Evolutionary conservation across 192 early-diverging fungal genomes (phyloP).

Genomic region (Hyaloraphidium curvatum): DNA sequence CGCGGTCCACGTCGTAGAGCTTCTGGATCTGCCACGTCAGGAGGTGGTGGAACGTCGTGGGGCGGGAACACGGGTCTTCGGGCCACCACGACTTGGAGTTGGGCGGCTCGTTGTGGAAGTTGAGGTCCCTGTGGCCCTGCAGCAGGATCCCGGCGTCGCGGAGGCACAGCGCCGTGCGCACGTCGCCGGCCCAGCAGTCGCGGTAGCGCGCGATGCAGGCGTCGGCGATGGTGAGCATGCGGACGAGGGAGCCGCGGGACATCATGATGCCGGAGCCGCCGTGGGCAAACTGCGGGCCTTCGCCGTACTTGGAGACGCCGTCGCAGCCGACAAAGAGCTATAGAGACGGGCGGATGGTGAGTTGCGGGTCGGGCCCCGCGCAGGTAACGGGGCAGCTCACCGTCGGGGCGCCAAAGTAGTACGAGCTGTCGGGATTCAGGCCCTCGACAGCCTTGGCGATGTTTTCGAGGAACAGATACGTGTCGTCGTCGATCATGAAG

Average conservation of each 20-base stretch:
- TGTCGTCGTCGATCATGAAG: conserved; percentile 44
- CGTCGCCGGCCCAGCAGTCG: conserved; percentile 37
- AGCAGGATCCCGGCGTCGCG: conserved; percentile 24
- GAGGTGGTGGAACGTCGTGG: conserved; percentile 32
- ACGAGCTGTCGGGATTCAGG: no score
- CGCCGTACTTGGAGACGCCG: conserved; percentile 20
- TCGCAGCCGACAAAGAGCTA: conserved; percentile 23
- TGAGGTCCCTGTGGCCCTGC: neutral
- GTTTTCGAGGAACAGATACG: conserved; percentile 34
- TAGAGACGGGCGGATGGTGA: no score
- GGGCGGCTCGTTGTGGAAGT: neutral
- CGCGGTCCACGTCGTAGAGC: conserved; percentile 10
- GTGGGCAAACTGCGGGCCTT: conserved; percentile 30
- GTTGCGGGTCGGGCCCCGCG: neutral
- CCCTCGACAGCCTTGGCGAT: no score
- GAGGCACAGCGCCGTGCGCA: conserved; percentile 31
- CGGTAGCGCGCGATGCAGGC: conserved; percentile 23
- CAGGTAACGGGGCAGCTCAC: neutral
- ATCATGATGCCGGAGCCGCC: conserved; percentile 33
- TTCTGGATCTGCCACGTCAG: conserved; percentile 18
- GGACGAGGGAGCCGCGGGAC: conserved; percentile 21
- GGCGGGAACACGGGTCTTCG: conserved; percentile 23
- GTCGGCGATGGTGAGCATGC: conserved; percentile 15
- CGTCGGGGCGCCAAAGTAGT: conserved; percentile 23
- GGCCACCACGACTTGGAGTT: neutral